These are phyloP conservation scores for Orbilia quercus DNA, from an alignment of 2,329 filamentous ascomycete genomes.

Conservation along the genomic window DNA sequence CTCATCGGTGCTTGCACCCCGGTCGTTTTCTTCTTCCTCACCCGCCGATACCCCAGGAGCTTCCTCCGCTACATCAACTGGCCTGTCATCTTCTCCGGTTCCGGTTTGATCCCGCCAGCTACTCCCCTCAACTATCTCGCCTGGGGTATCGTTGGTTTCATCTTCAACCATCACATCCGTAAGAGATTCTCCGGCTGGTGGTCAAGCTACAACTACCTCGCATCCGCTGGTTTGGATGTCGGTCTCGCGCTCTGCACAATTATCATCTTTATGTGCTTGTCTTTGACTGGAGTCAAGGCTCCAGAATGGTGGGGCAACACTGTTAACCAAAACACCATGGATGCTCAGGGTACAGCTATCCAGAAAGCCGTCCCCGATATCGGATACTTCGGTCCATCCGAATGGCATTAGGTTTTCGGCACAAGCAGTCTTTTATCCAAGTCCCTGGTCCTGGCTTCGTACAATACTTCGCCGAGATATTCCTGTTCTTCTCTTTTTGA, in stretches of 20 bases:
- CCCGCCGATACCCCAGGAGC: conserved; percentile 72
- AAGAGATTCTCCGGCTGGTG: conserved; percentile 77
- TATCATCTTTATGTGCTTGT: conserved; percentile 76
- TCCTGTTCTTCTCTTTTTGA: neutral
- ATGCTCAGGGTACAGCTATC: conserved; percentile 65
- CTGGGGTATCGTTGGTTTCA: conserved; percentile 75
- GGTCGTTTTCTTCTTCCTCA: conserved; percentile 71
- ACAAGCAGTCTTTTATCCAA: neutral
- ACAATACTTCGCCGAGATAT: conserved; percentile 1
- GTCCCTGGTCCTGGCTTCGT: neutral
- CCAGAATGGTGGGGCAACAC: conserved; percentile 74
- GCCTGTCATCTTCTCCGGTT: conserved; percentile 76
- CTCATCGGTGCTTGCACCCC: conserved; percentile 74
- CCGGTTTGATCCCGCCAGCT: conserved; percentile 74
- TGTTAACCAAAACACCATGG: conserved; percentile 66
- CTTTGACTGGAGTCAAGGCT: conserved; percentile 69
- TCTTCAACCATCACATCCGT: conserved; percentile 77
- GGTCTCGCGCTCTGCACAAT: conserved; percentile 75
- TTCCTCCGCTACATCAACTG: conserved; percentile 74
- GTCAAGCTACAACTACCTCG: conserved; percentile 81
- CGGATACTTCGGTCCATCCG: conserved; percentile 68
- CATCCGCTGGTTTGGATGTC: conserved; percentile 76
- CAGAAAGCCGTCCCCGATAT: conserved; percentile 64
- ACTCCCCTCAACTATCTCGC: conserved; percentile 77
- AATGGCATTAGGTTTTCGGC: conserved; percentile 64